phyloP scores from a whole-genome alignment of 495 filamentous ascomycete species.

The Penicillium diatomitis region DNA sequence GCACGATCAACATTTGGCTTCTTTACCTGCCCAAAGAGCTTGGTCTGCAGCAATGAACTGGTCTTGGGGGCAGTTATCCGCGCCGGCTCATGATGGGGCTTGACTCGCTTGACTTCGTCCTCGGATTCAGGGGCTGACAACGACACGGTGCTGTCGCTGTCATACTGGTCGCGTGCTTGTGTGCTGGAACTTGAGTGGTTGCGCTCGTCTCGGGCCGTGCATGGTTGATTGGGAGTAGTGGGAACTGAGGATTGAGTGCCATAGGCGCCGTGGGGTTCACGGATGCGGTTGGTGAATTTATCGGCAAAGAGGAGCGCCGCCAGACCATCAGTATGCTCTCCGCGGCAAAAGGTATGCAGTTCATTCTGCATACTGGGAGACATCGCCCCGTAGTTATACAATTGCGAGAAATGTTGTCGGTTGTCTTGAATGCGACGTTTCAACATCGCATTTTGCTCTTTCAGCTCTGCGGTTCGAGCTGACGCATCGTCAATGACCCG shows the following conservation, averaged over 20 bases:
- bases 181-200: conserved; percentile 49
- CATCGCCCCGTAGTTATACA: conserved; percentile 47
- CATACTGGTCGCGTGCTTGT: conserved; percentile 46
- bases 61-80: conserved; percentile 26
- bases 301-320: conserved; percentile 66
- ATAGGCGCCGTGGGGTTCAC: conserved; percentile 11
- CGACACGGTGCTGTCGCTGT: conserved; percentile 65
- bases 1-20: conserved; percentile 42
- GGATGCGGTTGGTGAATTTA: conserved; percentile 57
- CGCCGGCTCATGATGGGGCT: conserved; percentile 6
- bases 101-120: conserved; percentile 21
- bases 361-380: conserved; percentile 35
- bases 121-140: conserved; percentile 77
- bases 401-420: conserved; percentile 66
- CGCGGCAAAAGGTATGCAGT: conserved; percentile 35
- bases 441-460: conserved; percentile 65
- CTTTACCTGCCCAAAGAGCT: conserved; percentile 58
- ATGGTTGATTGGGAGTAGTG: conserved; percentile 54
- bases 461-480: conserved; percentile 34
- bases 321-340: conserved; percentile 48
- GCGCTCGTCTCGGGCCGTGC: conserved; percentile 32
- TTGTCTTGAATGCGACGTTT: conserved; percentile 81
- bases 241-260: conserved; percentile 59
- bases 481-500: conserved; percentile 65
- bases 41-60: conserved; percentile 48